Percentiles rank a stretch among this genome's conserved stretches.
phyloP scores from a whole-genome alignment of 148 eudicot species.

The Suaeda aralocaspica region DNA sequence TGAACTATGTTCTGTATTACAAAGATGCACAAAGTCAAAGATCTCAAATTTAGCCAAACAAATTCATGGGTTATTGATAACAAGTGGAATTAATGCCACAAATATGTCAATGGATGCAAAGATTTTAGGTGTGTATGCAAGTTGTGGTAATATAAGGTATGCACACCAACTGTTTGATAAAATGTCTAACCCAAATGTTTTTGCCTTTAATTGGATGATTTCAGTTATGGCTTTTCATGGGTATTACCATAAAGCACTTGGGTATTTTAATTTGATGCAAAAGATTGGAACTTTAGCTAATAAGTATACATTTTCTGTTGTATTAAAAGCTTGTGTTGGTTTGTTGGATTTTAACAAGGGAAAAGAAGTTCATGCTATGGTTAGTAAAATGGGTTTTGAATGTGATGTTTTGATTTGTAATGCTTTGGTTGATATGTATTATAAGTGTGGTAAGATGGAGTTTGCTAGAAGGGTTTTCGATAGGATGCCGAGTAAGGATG shows the following conservation, averaged over 20 bases:
- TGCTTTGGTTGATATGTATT: constrained; percentile 59
- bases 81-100: constrained; percentile 24
- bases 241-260: constrained; percentile 36
- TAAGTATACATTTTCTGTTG: constrained; percentile 43
- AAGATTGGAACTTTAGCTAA: constrained; percentile 37
- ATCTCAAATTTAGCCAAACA: constrained; percentile 40
- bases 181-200: constrained; percentile 45
- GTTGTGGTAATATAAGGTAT: constrained; percentile 46
- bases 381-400: constrained; percentile 43
- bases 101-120: constrained; percentile 38
- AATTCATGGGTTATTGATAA: constrained; percentile 45
- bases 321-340: constrained; percentile 62
- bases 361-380: constrained; percentile 47
- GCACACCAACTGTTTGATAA: constrained; percentile 42
- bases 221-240: constrained; percentile 50
- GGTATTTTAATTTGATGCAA: constrained; percentile 40
- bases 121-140: constrained; percentile 49
- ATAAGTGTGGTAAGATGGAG: constrained; percentile 42
- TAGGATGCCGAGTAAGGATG: constrained; percentile 43
- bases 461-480: constrained; percentile 56
- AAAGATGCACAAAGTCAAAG: constrained; percentile 53
- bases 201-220: constrained; percentile 77
- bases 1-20: constrained; percentile 33
- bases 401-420: constrained; percentile 44
- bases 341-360: constrained; percentile 55